Evolutionary conservation across 495 filamentous ascomycete genomes (phyloP), one percentile per base, ranked within the genome.

Genomic region (Penicillium maclennaniae): DNA sequence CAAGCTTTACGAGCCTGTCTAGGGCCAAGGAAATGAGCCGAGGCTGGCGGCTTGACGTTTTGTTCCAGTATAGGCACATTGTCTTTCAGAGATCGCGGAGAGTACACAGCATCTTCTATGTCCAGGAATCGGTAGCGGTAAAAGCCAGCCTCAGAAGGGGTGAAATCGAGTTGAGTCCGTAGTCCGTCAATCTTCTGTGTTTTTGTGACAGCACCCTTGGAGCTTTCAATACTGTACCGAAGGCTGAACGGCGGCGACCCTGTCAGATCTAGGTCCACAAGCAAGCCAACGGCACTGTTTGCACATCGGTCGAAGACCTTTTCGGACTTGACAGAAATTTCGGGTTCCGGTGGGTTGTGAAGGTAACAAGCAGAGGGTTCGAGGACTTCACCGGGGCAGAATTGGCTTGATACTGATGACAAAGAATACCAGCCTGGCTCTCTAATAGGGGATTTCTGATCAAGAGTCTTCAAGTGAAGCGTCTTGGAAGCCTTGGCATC

Each of bases 221-320:
- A 79, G 54, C 73, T 75, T 42, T 85, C 80, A 41, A 88, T 75
- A 25, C 81, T 81, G 61, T 96, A 97, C 3, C 72, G 70, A 21
- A 98, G 74, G 7, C 75, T 70, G 71, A 97, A 98, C 6, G 91
- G 91, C 47, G 93, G 93, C 0, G 91, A 95, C 28, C 93, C 93
- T 20, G 89, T 84, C 39, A 98, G 70, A 55, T 96, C 88, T 40
- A 97, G 71, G 59, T 91, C 88, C 20, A 98, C 89, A 10, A 85
- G 79, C 36, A 97, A 77, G 20, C 93, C 93, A 55, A 98, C 87
- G 0, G 92, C 89, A 60, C 89, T 95, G 44, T 91, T 88, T 37
- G 91, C 92, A 69, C 93, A 98, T 59, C 92, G 95, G 64, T 97
- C 93, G 37, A 86, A 85, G 28, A 97, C 88, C 58, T 89, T 86